Conservation (phyloP, 2,329 filamentous ascomycete species). For the Ustulina deusta region DNA sequence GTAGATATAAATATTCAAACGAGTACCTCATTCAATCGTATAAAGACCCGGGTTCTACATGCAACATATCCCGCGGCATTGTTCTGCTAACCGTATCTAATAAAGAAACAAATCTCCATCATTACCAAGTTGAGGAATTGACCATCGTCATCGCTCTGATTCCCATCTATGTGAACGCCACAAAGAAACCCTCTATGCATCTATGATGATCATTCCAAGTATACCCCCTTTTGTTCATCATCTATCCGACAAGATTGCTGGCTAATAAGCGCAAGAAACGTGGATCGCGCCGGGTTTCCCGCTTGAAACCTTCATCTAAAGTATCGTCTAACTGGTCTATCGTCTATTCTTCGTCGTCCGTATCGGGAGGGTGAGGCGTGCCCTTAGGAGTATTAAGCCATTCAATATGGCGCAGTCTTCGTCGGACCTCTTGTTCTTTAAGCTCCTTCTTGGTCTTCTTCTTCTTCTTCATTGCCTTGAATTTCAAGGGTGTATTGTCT, state of each 20-base stretch:
- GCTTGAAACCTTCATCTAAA: constrained; percentile 14
- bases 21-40: background rate
- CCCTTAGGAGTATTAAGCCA: constrained; percentile 89
- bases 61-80: constrained; percentile 1
- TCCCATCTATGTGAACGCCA: constrained; percentile 39
- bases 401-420: constrained; percentile 86
- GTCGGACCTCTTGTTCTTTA: constrained; percentile 91
- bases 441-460: constrained; percentile 97
- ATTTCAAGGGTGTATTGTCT: constrained; percentile 84
- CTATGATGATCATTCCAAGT: constrained; percentile 36
- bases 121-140: constrained; percentile 16
- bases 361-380: constrained; percentile 80
- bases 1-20: background rate
- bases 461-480: constrained; percentile 93
- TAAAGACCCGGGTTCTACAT: background rate
- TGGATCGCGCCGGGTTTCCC: background rate
- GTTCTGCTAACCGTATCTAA: constrained; percentile 10
- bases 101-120: constrained; percentile 27
- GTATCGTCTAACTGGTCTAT: constrained; percentile 21
- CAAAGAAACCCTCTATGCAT: constrained; percentile 36
- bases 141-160: constrained; percentile 23
- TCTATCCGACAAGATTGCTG: constrained; percentile 21
- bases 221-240: constrained; percentile 23
- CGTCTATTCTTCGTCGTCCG: constrained; percentile 75
- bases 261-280: constrained; percentile 19